Evolutionary conservation across 2,329 filamentous ascomycete genomes (phyloP).

Genomic region (Tricladium varicosporioides): DNA sequence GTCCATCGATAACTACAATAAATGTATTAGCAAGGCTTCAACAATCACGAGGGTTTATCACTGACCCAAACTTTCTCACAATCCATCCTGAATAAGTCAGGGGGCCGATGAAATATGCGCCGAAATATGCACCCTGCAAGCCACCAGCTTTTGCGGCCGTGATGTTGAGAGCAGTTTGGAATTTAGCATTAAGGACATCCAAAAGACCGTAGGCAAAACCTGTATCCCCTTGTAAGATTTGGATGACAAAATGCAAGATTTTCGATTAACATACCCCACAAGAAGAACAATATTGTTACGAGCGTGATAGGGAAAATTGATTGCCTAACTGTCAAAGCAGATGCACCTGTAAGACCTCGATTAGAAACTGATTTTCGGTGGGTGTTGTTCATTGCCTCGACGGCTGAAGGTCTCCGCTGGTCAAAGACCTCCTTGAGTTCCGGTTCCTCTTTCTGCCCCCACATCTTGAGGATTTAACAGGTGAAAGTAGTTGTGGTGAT

Average conservation of each 20-base stretch:
- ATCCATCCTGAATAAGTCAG: conserved; percentile 65
- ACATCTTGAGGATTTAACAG: not conserved
- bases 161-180: conserved; percentile 61
- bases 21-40: not conserved
- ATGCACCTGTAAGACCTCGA: conserved; percentile 10
- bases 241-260: not conserved
- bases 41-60: not conserved
- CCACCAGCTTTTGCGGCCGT: conserved; percentile 61
- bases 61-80: conserved; percentile 53
- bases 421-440: conserved; percentile 11
- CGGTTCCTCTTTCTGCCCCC: conserved; percentile 13
- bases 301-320: conserved; percentile 13
- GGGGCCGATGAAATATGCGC: conserved; percentile 41
- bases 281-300: conserved; percentile 11
- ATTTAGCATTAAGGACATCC: conserved; percentile 74
- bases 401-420: conserved; percentile 10
- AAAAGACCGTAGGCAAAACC: conserved; percentile 85
- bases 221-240: not conserved
- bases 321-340: conserved; percentile 12
- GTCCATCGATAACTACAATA: conserved; percentile 57
- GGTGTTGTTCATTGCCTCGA: conserved; percentile 7
- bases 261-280: conserved; percentile 3
- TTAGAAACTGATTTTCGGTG: conserved; percentile 9
- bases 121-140: conserved; percentile 70
- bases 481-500: too few relatives aligned